These are phyloP conservation scores for Paraphaeosphaeria minitans DNA, from an alignment of 2,329 filamentous ascomycete genomes.

Conservation along the genomic window DNA sequence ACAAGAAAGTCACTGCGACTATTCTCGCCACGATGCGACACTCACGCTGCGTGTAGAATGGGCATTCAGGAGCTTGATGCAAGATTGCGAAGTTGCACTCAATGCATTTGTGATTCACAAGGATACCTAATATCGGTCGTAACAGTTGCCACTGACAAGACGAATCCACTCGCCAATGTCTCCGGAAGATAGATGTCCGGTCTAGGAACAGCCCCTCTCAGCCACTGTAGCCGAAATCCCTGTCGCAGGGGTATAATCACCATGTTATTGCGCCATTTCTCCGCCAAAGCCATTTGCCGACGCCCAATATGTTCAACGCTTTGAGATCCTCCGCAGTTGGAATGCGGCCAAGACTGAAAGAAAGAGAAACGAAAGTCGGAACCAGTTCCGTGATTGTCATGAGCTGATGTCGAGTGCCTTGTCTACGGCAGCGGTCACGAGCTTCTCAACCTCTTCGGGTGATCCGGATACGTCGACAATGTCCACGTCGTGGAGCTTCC, in stretches of 20 bases:
- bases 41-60: not conserved
- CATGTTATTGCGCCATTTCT: slow-evolving; percentile 31
- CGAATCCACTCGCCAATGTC: slow-evolving; percentile 1
- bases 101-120: not conserved
- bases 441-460: slow-evolving; percentile 46
- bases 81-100: not conserved
- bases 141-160: not conserved
- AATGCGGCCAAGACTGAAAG: slow-evolving; percentile 1
- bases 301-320: slow-evolving; percentile 28
- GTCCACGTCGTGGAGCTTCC: slow-evolving; percentile 50
- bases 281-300: slow-evolving; percentile 17
- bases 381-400: slow-evolving; percentile 8
- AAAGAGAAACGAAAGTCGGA: not conserved
- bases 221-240: slow-evolving; percentile 12
- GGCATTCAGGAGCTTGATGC: not conserved
- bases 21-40: not conserved
- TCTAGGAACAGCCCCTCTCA: slow-evolving; percentile 1
- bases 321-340: slow-evolving; percentile 9
- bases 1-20: no score
- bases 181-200: not conserved
- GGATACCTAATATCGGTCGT: not conserved
- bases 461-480: slow-evolving; percentile 53
- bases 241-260: slow-evolving; percentile 24
- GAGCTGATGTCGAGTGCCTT: slow-evolving; percentile 32
- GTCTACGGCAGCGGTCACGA: slow-evolving; percentile 49